A percentile compares a stretch with the other conserved stretches of the same genome.
Conservation (phyloP, 2,329 filamentous ascomycete species). For the Plenodomus biglobosus region DNA sequence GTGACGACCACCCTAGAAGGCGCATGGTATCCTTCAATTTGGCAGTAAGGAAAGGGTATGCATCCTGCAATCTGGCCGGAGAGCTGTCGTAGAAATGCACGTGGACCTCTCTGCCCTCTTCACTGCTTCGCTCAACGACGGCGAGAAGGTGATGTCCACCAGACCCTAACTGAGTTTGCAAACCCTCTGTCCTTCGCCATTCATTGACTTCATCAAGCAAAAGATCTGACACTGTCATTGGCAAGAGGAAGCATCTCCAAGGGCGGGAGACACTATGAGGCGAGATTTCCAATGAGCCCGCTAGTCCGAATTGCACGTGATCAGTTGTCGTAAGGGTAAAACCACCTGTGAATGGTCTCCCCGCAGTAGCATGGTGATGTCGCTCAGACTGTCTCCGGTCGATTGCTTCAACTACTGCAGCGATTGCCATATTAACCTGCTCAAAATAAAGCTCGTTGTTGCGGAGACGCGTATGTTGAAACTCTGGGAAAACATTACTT, state of each 20-base stretch:
- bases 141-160: conserved; percentile 9
- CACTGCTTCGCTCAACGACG: conserved; percentile 2
- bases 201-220: background rate
- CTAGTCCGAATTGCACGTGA: background rate
- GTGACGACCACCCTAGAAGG: conserved; percentile 25
- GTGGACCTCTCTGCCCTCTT: background rate
- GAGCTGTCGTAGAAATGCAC: background rate
- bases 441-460: background rate
- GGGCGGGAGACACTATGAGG: background rate
- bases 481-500: background rate
- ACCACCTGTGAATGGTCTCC: conserved; percentile 4
- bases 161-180: background rate
- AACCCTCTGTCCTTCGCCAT: background rate
- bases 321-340: conserved; percentile 4
- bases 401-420: conserved; percentile 15
- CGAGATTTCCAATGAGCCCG: background rate
- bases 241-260: conserved; percentile 4
- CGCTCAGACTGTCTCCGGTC: conserved; percentile 4
- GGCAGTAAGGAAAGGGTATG: background rate
- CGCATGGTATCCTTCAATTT: conserved; percentile 11
- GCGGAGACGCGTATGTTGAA: background rate
- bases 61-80: background rate
- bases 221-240: background rate
- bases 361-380: background rate
- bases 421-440: conserved; percentile 3